Percentiles rank a stretch among this genome's conserved stretches.
These are phyloP conservation scores for Tothia fuscella DNA, from an alignment of 2,329 filamentous ascomycete genomes.

Conservation along the genomic window DNA sequence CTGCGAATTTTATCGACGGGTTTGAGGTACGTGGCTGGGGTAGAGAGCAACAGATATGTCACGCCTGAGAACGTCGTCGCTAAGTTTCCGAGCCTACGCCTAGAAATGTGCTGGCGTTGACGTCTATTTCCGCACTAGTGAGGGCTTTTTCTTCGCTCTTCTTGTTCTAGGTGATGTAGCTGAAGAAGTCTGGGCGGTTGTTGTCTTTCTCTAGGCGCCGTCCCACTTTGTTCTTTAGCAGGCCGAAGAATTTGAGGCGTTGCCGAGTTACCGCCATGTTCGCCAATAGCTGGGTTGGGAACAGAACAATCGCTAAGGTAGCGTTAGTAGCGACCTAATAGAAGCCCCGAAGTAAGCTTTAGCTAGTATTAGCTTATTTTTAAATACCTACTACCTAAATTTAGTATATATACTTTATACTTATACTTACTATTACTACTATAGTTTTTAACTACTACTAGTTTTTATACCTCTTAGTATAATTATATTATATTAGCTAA, in stretches of 20 bases:
- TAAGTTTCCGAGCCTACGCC: constrained; percentile 26
- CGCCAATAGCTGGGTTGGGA: no score
- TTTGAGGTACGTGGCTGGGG: constrained; percentile 17
- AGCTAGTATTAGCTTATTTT: no score
- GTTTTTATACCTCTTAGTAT: no score
- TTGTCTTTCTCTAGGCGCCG: background rate
- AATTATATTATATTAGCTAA: no score
- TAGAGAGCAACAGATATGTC: constrained; percentile 23
- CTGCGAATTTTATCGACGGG: constrained; percentile 21
- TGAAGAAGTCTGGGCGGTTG: constrained; percentile 5
- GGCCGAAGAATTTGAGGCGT: no score
- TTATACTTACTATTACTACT: no score
- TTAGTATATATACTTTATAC: no score
- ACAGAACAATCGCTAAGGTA: no score
- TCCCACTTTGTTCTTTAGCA: background rate
- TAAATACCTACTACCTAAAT: no score
- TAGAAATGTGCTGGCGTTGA: constrained; percentile 22
- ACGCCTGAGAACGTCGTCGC: constrained; percentile 29
- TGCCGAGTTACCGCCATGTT: no score
- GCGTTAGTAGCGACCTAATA: no score
- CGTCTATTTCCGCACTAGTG: constrained; percentile 24
- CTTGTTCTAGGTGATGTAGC: background rate
- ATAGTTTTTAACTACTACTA: no score
- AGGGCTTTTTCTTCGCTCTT: constrained; percentile 19
- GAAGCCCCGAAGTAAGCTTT: background rate